A percentile compares a stretch with the other conserved stretches of the same genome.
These are phyloP conservation scores for Rhinocladiella mackenziei DNA, from an alignment of 2,329 filamentous ascomycete species.

Conservation along the genomic window DNA sequence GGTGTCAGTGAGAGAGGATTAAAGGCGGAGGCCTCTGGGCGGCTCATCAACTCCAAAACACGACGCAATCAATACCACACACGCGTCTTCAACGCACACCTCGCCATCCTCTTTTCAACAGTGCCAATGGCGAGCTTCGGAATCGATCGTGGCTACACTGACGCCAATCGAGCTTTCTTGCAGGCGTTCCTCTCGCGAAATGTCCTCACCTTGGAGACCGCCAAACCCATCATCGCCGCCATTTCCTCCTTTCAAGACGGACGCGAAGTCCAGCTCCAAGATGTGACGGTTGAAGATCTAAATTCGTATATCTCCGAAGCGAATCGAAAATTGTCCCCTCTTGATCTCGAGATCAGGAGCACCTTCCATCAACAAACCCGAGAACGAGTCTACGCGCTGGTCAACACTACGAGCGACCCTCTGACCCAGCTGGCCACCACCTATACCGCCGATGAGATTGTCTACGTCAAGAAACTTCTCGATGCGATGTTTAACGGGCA, in stretches of 20 bases:
- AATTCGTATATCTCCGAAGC: constrained; percentile 64
- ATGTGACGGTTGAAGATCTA: constrained; percentile 67
- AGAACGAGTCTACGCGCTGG: constrained; percentile 71
- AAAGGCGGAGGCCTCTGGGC: no score
- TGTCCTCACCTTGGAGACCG: constrained; percentile 70
- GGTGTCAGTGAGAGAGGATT: no score
- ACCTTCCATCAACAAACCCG: constrained; percentile 64
- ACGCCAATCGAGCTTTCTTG: constrained; percentile 81
- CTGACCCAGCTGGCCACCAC: constrained; percentile 83
- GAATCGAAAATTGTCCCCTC: constrained; percentile 67
- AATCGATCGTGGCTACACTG: constrained; percentile 43
- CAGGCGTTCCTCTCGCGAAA: constrained; percentile 81
- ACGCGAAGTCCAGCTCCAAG: constrained; percentile 50
- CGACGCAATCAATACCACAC: not conserved
- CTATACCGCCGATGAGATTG: constrained; percentile 76
- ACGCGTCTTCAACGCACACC: not conserved
- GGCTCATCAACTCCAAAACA: no score
- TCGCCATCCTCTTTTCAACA: not conserved
- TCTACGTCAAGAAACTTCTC: constrained; percentile 80
- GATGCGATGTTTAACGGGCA: constrained; percentile 83
- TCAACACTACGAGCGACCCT: constrained; percentile 82
- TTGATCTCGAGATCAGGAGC: constrained; percentile 82
- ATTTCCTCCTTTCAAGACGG: constrained; percentile 62
- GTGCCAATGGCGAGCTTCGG: constrained; percentile 9
- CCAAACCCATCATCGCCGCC: constrained; percentile 67